Evolutionary conservation across 1,139 yeast species (phyloP), one percentile per base, ranked within the genome.

Genomic region (Kazachstania sp.): DNA sequence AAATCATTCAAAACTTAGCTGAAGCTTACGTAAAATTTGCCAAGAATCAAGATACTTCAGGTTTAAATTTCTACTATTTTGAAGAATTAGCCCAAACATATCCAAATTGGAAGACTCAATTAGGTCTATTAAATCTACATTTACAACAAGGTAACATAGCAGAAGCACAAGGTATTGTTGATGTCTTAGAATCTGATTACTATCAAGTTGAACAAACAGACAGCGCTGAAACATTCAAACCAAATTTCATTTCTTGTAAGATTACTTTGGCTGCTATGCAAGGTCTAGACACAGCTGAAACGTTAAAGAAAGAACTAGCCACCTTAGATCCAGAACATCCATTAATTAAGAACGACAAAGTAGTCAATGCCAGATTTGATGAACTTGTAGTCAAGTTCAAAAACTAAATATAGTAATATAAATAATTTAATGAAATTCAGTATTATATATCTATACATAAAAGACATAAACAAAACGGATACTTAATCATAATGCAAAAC

Each of bases 241-340:
- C 72, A 18, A 76, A 77, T 58, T 69, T 76, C 42, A 56, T 79
- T 44, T 80, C 82, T 45, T 75, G 75, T 61, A 70, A 74, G 60
- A 74, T 81, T 48, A 70, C 82, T 1, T 72, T 72, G 47, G 73
- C 75, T 50, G 71, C 75, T 49, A 67, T 78, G 55, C 67, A 73
- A 53, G 78, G 77, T 15, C 70, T 65, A 11, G 60, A 66, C 18
- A 62, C 69, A 19, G 67, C 68, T 3, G 65, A 62, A 8, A 64
- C 62, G 26, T 68, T 79, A 52, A 65, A 75, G 52, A 54, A 56
- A 11, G 70, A 77, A 54, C 69, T 81, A 48, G 61, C 64, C 39
- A 51, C 58, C 11, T 49, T 70, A 5, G 72, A 73, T 47, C 74
- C 77, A 39, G 70, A 72, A 18, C 79, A 77, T 57, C 71, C 68